Percentiles rank a stretch among this genome's conserved stretches.
Evolutionary conservation across 139 green algal species (phyloP).

Genomic region (Chlamydomonas eustigma): DNA sequence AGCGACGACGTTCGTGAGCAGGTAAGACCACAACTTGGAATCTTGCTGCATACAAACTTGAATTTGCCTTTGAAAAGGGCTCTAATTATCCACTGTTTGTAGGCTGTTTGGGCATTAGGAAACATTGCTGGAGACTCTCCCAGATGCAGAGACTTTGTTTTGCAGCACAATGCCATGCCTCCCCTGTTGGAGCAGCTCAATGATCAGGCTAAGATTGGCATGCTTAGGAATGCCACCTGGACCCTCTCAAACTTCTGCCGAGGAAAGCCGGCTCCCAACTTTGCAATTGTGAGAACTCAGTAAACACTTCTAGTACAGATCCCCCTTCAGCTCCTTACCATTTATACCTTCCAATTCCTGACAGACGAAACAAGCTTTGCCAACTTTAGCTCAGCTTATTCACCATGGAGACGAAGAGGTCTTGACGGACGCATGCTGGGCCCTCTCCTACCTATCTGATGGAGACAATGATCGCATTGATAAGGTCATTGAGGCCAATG

Average conservation of each 20-base stretch:
- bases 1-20: constrained; percentile 96
- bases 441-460: constrained; percentile 97
- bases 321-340: no score
- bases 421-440: constrained; percentile 98
- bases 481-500: constrained; percentile 91
- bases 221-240: constrained; percentile 99
- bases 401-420: constrained; percentile 95
- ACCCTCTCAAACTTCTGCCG: constrained; percentile 99
- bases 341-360: neutral
- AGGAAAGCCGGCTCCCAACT: constrained; percentile 87
- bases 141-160: constrained; percentile 92
- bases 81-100: constrained; percentile 11
- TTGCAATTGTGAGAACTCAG: constrained; percentile 62
- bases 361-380: constrained; percentile 82
- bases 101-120: constrained; percentile 98
- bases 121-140: constrained; percentile 96
- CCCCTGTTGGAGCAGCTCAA: constrained; percentile 92
- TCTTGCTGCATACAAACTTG: no score
- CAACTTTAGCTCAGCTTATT: constrained; percentile 87
- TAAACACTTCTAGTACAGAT: no score
- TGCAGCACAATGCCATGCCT: constrained; percentile 73
- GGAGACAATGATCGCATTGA: constrained; percentile 99
- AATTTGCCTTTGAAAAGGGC: neutral
- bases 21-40: no score
- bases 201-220: constrained; percentile 88